Evolutionary conservation across 2,329 filamentous ascomycete genomes (phyloP).

Genomic region (Xylariaceae sp.): DNA sequence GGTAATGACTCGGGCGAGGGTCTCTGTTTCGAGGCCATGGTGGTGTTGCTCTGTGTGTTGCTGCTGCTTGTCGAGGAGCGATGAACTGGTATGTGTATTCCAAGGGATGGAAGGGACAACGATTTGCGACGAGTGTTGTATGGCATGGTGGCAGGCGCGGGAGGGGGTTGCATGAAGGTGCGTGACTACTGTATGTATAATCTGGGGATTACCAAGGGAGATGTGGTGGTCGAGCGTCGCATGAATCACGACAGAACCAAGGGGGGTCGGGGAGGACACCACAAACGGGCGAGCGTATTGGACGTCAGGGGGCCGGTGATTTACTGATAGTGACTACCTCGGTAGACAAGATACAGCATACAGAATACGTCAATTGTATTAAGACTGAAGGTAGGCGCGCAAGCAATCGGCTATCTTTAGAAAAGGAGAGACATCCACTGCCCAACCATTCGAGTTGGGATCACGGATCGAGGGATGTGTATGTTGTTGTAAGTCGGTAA

Average conservation of each 20-base stretch:
- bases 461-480: conserved; percentile 1
- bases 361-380: conserved; percentile 1
- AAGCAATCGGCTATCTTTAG: conserved; percentile 13
- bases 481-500: too few relatives aligned
- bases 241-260: conserved; percentile 21
- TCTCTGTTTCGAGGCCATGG: conserved; percentile 27
- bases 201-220: conserved; percentile 8
- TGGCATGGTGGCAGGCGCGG: conserved; percentile 54
- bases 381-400: background rate
- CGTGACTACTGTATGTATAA: conserved; percentile 17
- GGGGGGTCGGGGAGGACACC: conserved; percentile 18
- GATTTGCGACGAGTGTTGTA: conserved; percentile 98
- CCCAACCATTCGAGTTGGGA: background rate
- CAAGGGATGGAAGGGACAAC: conserved; percentile 83
- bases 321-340: too few relatives aligned
- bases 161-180: conserved; percentile 16
- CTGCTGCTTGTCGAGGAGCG: conserved; percentile 28
- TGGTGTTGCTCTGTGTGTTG: conserved; percentile 12
- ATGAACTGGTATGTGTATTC: conserved; percentile 72
- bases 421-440: conserved; percentile 2
- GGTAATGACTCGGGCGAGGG: conserved; percentile 27
- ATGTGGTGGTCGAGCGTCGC: conserved; percentile 23
- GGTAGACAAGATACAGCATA: conserved; percentile 1
- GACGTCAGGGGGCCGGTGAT: too few relatives aligned
- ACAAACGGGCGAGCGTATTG: background rate